These are phyloP conservation scores for Tarenaya hassleriana DNA, from an alignment of 345 rosid genomes.

Conservation along the genomic window DNA sequence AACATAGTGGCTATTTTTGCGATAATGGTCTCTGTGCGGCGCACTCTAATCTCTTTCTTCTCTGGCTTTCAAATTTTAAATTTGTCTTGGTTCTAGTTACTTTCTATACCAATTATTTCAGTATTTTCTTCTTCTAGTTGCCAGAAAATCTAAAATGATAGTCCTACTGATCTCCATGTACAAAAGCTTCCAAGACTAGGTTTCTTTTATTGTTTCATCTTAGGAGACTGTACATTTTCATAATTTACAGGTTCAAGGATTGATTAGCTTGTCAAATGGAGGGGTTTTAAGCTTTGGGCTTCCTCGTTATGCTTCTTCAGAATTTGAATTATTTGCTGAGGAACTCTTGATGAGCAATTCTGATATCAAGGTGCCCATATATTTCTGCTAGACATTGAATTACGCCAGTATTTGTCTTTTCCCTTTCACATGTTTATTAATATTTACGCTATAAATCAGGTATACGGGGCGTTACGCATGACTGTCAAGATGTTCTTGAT, in stretches of 20 bases:
- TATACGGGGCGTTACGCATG: slow-evolving; percentile 96
- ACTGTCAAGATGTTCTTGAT: slow-evolving; percentile 89
- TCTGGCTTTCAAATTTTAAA: neutral
- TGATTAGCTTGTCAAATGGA: slow-evolving; percentile 58
- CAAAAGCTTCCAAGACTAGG: neutral
- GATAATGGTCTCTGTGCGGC: neutral
- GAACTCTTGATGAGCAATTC: slow-evolving; percentile 92
- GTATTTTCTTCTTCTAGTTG: too few relatives aligned
- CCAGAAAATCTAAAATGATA: neutral
- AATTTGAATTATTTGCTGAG: slow-evolving; percentile 89
- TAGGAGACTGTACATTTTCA: neutral
- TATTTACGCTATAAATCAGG: slow-evolving; percentile 39
- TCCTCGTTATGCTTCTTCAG: slow-evolving; percentile 76
- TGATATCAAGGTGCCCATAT: slow-evolving; percentile 47
- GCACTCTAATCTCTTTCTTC: neutral
- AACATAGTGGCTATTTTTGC: neutral
- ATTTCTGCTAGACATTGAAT: neutral
- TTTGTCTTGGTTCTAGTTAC: too few relatives aligned
- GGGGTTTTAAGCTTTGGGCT: slow-evolving; percentile 88
- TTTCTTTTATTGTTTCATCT: neutral
- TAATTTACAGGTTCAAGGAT: slow-evolving; percentile 69
- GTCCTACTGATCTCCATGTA: neutral
- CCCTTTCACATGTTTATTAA: slow-evolving; percentile 9
- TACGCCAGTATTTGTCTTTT: neutral
- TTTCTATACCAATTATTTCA: too few relatives aligned